Conservation (phyloP, 345 rosid genomes). For the Linum trigynum region DNA sequence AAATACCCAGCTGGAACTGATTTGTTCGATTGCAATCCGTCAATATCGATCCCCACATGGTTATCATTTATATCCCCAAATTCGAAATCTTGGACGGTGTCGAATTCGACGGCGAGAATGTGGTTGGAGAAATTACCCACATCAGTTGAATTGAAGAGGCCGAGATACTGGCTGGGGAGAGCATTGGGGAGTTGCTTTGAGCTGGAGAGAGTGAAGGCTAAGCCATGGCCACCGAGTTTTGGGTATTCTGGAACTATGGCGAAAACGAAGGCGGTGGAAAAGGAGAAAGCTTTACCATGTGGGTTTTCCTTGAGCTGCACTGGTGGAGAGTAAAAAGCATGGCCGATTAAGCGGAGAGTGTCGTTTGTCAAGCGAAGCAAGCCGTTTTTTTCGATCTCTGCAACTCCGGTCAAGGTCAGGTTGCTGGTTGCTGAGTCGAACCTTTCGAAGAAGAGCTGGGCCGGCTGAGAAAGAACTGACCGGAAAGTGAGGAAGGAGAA, state of each 20-base stretch:
- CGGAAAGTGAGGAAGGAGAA: conserved; percentile 1
- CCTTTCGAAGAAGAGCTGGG: conserved; percentile 15
- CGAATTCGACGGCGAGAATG: conserved; percentile 78
- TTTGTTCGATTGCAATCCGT: conserved; percentile 43
- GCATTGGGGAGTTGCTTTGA: conserved; percentile 42
- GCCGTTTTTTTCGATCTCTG: conserved; percentile 45
- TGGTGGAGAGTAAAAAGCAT: conserved; percentile 67
- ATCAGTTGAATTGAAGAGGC: conserved; percentile 18
- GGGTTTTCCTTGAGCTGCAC: conserved; percentile 42
- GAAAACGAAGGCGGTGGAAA: conserved; percentile 75
- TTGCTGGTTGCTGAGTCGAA: conserved; percentile 14
- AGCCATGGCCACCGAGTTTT: conserved; percentile 71
- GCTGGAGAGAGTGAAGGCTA: conserved; percentile 61
- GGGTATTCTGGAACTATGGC: conserved; percentile 59
- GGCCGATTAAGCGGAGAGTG: conserved; percentile 46
- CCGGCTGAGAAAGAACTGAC: conserved; percentile 13
- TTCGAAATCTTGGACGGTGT: conserved; percentile 62
- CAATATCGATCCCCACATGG: conserved; percentile 74
- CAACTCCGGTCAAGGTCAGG: conserved; percentile 38
- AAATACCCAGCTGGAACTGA: conserved; percentile 54
- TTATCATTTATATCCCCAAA: conserved; percentile 61
- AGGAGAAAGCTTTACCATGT: conserved; percentile 38
- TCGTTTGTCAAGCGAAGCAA: conserved; percentile 49
- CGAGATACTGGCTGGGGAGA: conserved; percentile 5
- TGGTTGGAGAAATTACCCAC: conserved; percentile 45